Conservation (phyloP, 305 asterid species). For the Plantago rigida region DNA sequence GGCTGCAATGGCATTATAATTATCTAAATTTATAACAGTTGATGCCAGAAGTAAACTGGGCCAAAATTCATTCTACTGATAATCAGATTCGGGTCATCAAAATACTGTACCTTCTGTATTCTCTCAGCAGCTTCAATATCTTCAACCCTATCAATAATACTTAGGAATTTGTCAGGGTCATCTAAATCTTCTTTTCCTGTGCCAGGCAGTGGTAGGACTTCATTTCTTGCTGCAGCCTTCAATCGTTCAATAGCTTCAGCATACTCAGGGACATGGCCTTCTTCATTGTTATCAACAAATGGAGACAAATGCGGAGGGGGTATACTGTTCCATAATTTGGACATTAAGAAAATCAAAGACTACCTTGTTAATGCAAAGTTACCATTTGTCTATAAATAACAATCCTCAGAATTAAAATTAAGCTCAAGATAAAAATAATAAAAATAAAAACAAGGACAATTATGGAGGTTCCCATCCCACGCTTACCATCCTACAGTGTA, state of each 20-base stretch:
- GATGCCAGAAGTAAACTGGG: no score
- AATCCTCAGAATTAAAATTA: background rate
- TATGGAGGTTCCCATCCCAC: background rate
- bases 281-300: slow-evolving; percentile 88
- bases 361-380: background rate
- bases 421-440: background rate
- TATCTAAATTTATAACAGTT: no score
- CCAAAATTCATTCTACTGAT: background rate
- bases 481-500: slow-evolving; percentile 72
- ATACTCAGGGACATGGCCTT: slow-evolving; percentile 89
- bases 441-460: background rate
- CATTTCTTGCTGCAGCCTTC: slow-evolving; percentile 81
- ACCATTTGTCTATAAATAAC: no score
- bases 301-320: slow-evolving; percentile 99
- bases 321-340: slow-evolving; percentile 42
- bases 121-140: slow-evolving; percentile 71
- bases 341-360: background rate
- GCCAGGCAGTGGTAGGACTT: slow-evolving; percentile 89
- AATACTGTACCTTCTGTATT: slow-evolving; percentile 51
- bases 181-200: slow-evolving; percentile 69
- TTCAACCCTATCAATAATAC: slow-evolving; percentile 67
- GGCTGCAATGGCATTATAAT: background rate
- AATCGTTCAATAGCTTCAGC: slow-evolving; percentile 80
- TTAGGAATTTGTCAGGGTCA: slow-evolving; percentile 63
- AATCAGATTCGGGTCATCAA: slow-evolving; percentile 5